These are phyloP conservation scores for Naganishia sp. DNA, from an alignment of 1,284 basidiomycete species.

Conservation along the genomic window DNA sequence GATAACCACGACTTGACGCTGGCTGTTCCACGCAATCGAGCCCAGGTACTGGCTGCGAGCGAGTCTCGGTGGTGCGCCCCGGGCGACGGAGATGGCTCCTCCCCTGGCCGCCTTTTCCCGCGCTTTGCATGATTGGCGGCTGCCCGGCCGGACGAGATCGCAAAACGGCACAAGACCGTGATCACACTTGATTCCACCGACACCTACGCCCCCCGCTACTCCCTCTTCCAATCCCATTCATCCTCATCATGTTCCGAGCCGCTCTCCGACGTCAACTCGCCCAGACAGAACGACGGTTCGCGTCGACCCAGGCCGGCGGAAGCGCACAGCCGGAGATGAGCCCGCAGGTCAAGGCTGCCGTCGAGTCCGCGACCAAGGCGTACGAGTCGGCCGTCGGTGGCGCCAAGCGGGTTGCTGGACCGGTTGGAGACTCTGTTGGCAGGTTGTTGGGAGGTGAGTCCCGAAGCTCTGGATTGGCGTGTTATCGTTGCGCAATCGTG, in stretches of 20 bases:
- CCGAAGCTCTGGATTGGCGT: background rate
- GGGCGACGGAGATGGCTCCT: background rate
- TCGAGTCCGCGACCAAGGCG: slow-evolving; percentile 46
- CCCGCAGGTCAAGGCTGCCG: slow-evolving; percentile 49
- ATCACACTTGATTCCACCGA: slow-evolving; percentile 2
- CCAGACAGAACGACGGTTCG: slow-evolving; percentile 32
- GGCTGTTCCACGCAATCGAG: slow-evolving; percentile 25
- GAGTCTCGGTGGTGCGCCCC: slow-evolving; percentile 3
- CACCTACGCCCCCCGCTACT: slow-evolving; percentile 31
- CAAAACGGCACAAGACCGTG: slow-evolving; percentile 2
- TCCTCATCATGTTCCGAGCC: slow-evolving; percentile 25
- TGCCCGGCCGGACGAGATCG: slow-evolving; percentile 14
- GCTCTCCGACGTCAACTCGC: slow-evolving; percentile 29
- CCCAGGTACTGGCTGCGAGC: slow-evolving; percentile 2
- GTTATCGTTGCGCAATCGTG: background rate
- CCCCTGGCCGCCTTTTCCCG: slow-evolving; percentile 2
- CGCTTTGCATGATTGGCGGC: slow-evolving; percentile 12
- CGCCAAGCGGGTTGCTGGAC: slow-evolving; percentile 50
- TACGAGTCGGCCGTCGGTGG: slow-evolving; percentile 43
- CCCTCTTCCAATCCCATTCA: slow-evolving; percentile 22
- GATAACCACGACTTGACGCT: slow-evolving; percentile 2
- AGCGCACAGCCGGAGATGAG: slow-evolving; percentile 37
- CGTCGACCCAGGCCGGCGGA: slow-evolving; percentile 34
- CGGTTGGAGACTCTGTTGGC: slow-evolving; percentile 50
- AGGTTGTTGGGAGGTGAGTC: slow-evolving; percentile 51